Conservation (phyloP, 768 basidiomycete genomes). For the Hypsizygus marmoreus region DNA sequence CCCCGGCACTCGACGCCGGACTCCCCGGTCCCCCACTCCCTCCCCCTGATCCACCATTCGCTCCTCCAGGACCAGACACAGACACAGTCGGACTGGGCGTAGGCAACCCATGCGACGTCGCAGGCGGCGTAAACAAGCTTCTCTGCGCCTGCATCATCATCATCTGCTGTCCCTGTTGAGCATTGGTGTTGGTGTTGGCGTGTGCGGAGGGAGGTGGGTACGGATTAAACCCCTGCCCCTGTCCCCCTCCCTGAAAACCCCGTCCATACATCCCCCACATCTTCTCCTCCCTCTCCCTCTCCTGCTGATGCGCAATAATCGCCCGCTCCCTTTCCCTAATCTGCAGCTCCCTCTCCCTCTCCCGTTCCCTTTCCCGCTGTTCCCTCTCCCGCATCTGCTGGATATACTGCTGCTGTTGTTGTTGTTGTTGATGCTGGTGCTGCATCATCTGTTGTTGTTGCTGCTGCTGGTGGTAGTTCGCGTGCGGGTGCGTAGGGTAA, state of each 20-base stretch:
- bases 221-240: conserved; percentile 13
- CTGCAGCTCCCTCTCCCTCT: conserved; percentile 13
- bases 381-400: conserved; percentile 7
- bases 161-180: conserved; percentile 19
- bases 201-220: conserved; percentile 4
- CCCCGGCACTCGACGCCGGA: conserved; percentile 7
- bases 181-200: conserved; percentile 18
- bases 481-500: conserved; percentile 19
- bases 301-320: conserved; percentile 19
- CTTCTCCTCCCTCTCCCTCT: conserved; percentile 22
- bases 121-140: conserved; percentile 44
- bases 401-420: conserved; percentile 12
- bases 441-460: conserved; percentile 11
- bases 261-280: conserved; percentile 34
- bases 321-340: conserved; percentile 13
- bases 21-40: conserved; percentile 3
- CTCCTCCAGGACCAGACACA: no score
- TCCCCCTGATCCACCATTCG: background rate
- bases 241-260: conserved; percentile 21
- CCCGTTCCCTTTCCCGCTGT: conserved; percentile 12
- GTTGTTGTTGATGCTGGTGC: conserved; percentile 5
- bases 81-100: conserved; percentile 22
- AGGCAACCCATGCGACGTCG: conserved; percentile 38
- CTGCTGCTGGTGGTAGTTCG: conserved; percentile 13
- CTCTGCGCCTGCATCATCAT: conserved; percentile 32